Base-by-base conservation (phyloP, 179 eudicot species). In the Amaranthus tricolor region DNA sequence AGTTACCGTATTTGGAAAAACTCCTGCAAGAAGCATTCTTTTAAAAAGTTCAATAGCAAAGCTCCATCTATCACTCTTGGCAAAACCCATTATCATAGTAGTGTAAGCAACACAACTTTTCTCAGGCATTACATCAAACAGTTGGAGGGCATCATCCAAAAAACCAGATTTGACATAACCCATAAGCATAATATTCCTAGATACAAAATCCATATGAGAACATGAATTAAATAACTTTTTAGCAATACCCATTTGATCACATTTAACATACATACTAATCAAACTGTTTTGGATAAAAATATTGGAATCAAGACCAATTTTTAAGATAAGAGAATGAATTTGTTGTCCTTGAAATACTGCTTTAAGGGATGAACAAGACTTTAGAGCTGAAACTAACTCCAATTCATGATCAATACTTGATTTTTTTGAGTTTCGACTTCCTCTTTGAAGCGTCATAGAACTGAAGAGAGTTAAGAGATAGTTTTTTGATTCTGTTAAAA, bases 11-110 rank as follows among this genome's bases (percentile, higher is more conserved):
- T 83, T 87, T 6, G 96, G 96, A 59, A 57, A 54, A 64, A 92
- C 90, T n/a, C 91, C 91, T 40, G 66, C 81, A n/a, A 58, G 15
- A 78, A 88, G 80, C 97, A 94, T 92, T 72, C 79, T 87, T 82
- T 81, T 72, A 68, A 94, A 94, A 79, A 89, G 78, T n/a, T 31
- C 15, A 75, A 88, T 51, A 0, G 87, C 98, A 58, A 84, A 88
- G 66, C 52, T 50, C 87, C 89, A 90, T 60, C 68, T 78, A 60
- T 65, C 85, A 73, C 74, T 80, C 75, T 79, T 84, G 5, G 84
- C 88, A 78, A 92, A 84, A 20, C 96, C 97, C 88, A 85, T 79
- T 66, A 94, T 89, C 96, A 94, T 83, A 4, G 92, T 90, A 10
- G 96, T 92, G 76, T 89, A 93, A 40, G 96, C 83, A 74, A 92